Base-by-base conservation (phyloP, 1,284 basidiomycete genomes). In the Singerocomus inundabilis region DNA sequence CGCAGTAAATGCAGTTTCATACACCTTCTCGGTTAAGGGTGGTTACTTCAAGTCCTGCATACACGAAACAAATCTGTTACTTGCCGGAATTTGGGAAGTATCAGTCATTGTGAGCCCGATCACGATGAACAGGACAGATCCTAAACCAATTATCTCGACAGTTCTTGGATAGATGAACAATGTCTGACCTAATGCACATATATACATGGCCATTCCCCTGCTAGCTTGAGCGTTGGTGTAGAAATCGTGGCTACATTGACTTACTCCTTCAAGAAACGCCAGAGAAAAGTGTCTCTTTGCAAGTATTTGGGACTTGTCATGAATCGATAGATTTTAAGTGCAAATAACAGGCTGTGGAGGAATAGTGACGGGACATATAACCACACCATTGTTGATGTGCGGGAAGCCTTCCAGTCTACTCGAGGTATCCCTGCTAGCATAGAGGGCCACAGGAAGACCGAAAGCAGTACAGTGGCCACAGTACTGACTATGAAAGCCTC, bases 281-380 rank as follows among this genome's bases (percentile, higher is more conserved):
- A 61, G 24, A 58, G 57, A 28, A 58, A 39, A 6, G 46, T 36
- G n/a, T 56, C 41, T n/a, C 37, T 50, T 30, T 49, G 48, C 26
- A 63, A 21, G 26, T 46, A 29, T 12, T 28, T 40, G 3, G 62
- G 44, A 29, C 56, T 61, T 11, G 15, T 41, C n/a, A 43, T 7
- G 30, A 65, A 64, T 15, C 61, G 60, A 49, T 65, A 59, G 26
- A 56, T n/a, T 37, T 61, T 59, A 6, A 60, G 42, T n/a, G 26
- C 47, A 8, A 61, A 49, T 2, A 61, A 37, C 13, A 54, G 38
- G 36, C 61, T 62, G 48, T 65, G 59, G 11, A 61, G 31, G 3
- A 31, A 12, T 3, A 61, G 42, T 25, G 57, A 42, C 25, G 63
- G 59, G 24, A 44, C 38, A 34, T 46, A 63, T 21, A 60, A 30